Percentiles rank a stretch among this genome's conserved stretches.
These are phyloP conservation scores for Sugiyamaella pinicola DNA, from an alignment of 1,139 yeast genomes.

Conservation along the genomic window DNA sequence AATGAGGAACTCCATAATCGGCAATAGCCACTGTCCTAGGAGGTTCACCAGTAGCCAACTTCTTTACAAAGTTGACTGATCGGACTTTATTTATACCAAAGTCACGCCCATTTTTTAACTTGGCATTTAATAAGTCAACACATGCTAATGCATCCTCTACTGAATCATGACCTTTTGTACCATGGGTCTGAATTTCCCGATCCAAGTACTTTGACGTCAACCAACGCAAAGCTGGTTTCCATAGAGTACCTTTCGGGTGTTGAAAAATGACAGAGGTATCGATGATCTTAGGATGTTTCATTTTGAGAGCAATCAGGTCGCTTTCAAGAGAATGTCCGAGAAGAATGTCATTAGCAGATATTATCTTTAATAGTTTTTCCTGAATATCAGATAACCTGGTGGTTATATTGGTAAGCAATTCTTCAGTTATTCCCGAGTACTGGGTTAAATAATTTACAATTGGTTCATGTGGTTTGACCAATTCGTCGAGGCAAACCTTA, in stretches of 20 bases:
- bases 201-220: slow-evolving; percentile 59
- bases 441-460: slow-evolving; percentile 79
- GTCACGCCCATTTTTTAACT: slow-evolving; percentile 63
- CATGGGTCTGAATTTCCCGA: slow-evolving; percentile 62
- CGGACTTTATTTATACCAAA: slow-evolving; percentile 53
- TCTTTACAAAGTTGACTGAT: slow-evolving; percentile 29
- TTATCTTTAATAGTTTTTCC: slow-evolving; percentile 51
- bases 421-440: slow-evolving; percentile 86
- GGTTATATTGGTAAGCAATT: slow-evolving; percentile 59
- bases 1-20: slow-evolving; percentile 42
- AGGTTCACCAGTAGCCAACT: slow-evolving; percentile 21
- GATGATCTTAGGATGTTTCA: slow-evolving; percentile 70
- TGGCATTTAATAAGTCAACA: slow-evolving; percentile 70
- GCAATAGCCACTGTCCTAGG: slow-evolving; percentile 40
- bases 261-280: slow-evolving; percentile 86
- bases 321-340: slow-evolving; percentile 94
- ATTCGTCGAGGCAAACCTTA: slow-evolving; percentile 63
- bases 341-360: slow-evolving; percentile 66
- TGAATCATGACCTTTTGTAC: slow-evolving; percentile 74
- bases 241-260: slow-evolving; percentile 78
- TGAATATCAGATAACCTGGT: slow-evolving; percentile 73
- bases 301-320: slow-evolving; percentile 78
- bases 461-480: slow-evolving; percentile 72
- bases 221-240: slow-evolving; percentile 74
- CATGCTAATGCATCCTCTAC: slow-evolving; percentile 84